These are phyloP conservation scores for Dichotomocladium elegans DNA, from an alignment of 371 early-diverging fungal genomes.

Conservation along the genomic window DNA sequence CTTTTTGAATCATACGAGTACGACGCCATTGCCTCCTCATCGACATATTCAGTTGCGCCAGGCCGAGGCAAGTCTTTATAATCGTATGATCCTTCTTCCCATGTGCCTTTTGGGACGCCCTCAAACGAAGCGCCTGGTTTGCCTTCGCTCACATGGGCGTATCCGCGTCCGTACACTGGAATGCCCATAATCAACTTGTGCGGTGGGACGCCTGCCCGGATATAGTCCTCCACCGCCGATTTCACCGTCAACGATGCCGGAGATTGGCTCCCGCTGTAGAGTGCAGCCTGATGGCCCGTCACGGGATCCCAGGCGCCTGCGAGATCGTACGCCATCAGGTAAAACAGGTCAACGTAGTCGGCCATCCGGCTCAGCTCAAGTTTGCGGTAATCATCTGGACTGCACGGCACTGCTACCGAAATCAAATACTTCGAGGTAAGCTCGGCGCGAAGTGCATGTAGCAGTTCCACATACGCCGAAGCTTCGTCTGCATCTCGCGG, in stretches of 20 bases:
- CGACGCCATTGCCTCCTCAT: constrained; percentile 63
- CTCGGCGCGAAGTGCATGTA: constrained; percentile 62
- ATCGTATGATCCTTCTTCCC: constrained; percentile 85
- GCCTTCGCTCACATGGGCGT: constrained; percentile 68
- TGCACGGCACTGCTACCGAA: constrained; percentile 71
- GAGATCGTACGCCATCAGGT: constrained; percentile 83
- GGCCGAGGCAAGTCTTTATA: constrained; percentile 65
- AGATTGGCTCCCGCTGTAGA: constrained; percentile 64
- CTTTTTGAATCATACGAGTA: constrained; percentile 68
- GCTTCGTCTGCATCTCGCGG: constrained; percentile 75
- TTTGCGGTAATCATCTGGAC: constrained; percentile 53
- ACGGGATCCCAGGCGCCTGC: constrained; percentile 67
- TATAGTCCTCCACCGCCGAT: constrained; percentile 65
- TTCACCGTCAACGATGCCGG: constrained; percentile 54
- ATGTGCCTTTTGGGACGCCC: constrained; percentile 67
- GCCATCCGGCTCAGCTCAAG: constrained; percentile 60
- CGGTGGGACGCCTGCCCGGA: constrained; percentile 68
- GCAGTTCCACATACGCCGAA: constrained; percentile 66
- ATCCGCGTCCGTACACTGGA: constrained; percentile 83
- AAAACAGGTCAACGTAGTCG: constrained; percentile 65
- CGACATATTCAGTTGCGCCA: constrained; percentile 66
- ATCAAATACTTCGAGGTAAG: constrained; percentile 54
- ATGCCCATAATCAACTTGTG: constrained; percentile 80
- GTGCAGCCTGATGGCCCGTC: constrained; percentile 84
- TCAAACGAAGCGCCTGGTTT: constrained; percentile 49